Percentiles rank a stretch among this genome's conserved stretches.
Evolutionary conservation across 169 alveolate species (phyloP).

Genomic region (Plasmodium inui): DNA sequence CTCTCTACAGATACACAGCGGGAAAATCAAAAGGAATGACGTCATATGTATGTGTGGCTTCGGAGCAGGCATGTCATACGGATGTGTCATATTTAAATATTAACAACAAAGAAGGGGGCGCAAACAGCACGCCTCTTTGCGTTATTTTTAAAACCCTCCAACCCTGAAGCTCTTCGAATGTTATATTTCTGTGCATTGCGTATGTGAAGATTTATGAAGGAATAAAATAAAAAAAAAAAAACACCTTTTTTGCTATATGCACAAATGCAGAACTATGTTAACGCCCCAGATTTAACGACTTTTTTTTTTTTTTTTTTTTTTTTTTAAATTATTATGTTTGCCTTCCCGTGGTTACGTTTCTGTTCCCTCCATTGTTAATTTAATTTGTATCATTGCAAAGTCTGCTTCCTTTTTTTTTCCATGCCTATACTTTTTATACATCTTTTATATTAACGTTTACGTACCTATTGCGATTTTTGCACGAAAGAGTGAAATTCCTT

Average conservation of each 20-base stretch:
- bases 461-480: not conserved
- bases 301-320: not conserved
- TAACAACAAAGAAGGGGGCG: conserved; percentile 33
- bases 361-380: not conserved
- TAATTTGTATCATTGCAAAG: not conserved
- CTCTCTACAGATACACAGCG: conserved; percentile 69
- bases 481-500: not conserved
- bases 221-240: not conserved
- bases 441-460: not conserved
- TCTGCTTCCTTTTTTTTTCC: not conserved
- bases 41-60: conserved; percentile 82
- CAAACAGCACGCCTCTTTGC: not conserved
- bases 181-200: not conserved
- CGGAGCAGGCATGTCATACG: conserved; percentile 85
- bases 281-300: not conserved
- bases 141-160: not conserved
- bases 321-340: not conserved
- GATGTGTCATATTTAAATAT: conserved; percentile 78
- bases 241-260: not conserved
- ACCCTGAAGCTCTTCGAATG: not conserved
- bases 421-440: not conserved
- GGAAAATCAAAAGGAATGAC: conserved; percentile 78
- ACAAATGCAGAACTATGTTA: not conserved
- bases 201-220: not conserved
- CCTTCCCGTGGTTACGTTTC: not conserved